Conservation (phyloP, 345 rosid species). For the Populus nigra region DNA sequence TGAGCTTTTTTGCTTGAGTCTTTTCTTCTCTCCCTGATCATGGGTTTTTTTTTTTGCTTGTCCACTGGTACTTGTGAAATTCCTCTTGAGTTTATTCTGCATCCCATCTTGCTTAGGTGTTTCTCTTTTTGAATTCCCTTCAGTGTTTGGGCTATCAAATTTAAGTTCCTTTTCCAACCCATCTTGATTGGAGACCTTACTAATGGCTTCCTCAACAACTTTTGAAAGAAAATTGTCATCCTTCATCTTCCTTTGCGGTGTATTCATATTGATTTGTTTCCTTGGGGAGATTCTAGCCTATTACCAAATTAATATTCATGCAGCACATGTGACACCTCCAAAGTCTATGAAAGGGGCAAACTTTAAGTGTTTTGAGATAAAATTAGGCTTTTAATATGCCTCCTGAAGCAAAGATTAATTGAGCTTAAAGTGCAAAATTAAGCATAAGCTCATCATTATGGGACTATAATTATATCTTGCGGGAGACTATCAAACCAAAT, state of each 20-base stretch:
- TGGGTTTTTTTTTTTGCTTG: not conserved
- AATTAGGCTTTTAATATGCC: not conserved
- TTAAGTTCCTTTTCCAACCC: constrained; percentile 10
- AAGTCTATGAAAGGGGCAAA: not conserved
- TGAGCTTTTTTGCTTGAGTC: not conserved
- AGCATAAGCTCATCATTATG: not conserved
- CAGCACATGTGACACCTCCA: not conserved
- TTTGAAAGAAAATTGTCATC: not conserved
- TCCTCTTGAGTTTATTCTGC: not conserved
- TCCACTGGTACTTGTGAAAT: not conserved
- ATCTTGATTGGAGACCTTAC: constrained; percentile 19
- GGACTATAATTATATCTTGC: not conserved
- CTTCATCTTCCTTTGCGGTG: not conserved
- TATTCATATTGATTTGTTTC: not conserved
- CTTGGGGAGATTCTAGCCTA: constrained; percentile 2
- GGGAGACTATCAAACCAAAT: not conserved
- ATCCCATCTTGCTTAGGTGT: constrained; percentile 7
- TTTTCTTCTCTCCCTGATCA: not conserved
- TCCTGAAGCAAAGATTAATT: not conserved
- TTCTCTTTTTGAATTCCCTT: not conserved
- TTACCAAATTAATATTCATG: constrained; percentile 3
- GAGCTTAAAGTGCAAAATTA: not conserved
- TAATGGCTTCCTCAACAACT: not conserved
- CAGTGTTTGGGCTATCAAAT: not conserved
- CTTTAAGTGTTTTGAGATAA: not conserved